These are phyloP conservation scores for Solanum pinnatisectum DNA, from an alignment of 257 asterid genomes.

Conservation along the genomic window DNA sequence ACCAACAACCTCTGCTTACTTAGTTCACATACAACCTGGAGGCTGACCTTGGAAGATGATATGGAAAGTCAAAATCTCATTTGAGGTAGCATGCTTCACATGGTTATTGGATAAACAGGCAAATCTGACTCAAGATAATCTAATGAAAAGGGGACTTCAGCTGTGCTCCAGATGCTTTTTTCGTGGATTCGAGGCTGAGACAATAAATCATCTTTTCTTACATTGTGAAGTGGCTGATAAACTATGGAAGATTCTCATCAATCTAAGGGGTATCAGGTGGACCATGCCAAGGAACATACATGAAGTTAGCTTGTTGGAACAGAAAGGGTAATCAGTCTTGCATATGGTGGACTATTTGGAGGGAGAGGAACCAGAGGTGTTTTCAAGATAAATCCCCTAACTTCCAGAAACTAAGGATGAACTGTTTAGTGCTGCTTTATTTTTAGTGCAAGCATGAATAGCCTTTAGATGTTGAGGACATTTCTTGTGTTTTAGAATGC, in stretches of 20 bases:
- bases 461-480: not conserved
- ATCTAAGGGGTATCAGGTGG: not conserved
- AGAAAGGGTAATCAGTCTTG: not conserved
- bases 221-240: not conserved
- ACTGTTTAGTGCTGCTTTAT: not conserved
- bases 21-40: not conserved
- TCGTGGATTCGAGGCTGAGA: not conserved
- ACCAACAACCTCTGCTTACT: not conserved
- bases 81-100: not conserved
- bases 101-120: not conserved
- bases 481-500: not conserved
- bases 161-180: not conserved
- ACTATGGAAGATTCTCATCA: not conserved
- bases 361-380: not conserved
- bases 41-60: not conserved
- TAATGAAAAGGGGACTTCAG: not conserved
- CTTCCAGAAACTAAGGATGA: not conserved
- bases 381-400: not conserved
- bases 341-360: not conserved
- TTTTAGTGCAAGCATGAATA: not conserved
- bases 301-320: not conserved
- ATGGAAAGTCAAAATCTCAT: not conserved
- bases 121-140: not conserved
- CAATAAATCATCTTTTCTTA: not conserved
- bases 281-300: not conserved